phyloP scores from a whole-genome alignment of 2,329 filamentous ascomycete species.

The Metarhizium brunneum region DNA sequence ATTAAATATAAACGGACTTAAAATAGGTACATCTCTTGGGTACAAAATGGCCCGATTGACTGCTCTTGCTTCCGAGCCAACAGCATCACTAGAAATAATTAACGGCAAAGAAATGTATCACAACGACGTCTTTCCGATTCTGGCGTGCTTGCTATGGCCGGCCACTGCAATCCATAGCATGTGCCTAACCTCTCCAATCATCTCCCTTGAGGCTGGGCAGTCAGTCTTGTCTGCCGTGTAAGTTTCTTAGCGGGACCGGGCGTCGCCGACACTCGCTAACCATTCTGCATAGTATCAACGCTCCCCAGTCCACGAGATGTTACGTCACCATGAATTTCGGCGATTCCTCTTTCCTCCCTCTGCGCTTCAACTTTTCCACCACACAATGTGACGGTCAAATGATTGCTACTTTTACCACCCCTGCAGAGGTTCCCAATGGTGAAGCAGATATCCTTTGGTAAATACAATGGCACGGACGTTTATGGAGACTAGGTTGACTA shows the following conservation, averaged over 20 bases:
- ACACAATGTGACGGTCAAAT: constrained; percentile 2
- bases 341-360: constrained; percentile 3
- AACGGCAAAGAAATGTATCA: not conserved
- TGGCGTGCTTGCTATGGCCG: not conserved
- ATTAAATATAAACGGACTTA: not conserved
- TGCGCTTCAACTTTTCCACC: constrained; percentile 5
- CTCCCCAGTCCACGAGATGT: constrained; percentile 1
- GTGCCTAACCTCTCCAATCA: constrained; percentile 1
- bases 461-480: no score
- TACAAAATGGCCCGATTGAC: not conserved
- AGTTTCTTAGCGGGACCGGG: no score
- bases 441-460: constrained; percentile 3
- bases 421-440: constrained; percentile 3
- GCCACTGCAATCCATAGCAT: not conserved
- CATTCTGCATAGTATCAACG: constrained; percentile 1
- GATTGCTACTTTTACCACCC: constrained; percentile 2
- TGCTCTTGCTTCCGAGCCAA: not conserved
- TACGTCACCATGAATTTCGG: constrained; percentile 5
- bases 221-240: no score
- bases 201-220: not conserved
- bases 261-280: not conserved
- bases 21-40: not conserved
- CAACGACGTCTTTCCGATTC: not conserved
- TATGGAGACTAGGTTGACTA: not conserved
- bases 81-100: not conserved